A percentile compares a stretch with the other conserved stretches of the same genome.
Evolutionary conservation across 2,329 filamentous ascomycete species (phyloP).

Genomic region (Tympanopsis confertula): DNA sequence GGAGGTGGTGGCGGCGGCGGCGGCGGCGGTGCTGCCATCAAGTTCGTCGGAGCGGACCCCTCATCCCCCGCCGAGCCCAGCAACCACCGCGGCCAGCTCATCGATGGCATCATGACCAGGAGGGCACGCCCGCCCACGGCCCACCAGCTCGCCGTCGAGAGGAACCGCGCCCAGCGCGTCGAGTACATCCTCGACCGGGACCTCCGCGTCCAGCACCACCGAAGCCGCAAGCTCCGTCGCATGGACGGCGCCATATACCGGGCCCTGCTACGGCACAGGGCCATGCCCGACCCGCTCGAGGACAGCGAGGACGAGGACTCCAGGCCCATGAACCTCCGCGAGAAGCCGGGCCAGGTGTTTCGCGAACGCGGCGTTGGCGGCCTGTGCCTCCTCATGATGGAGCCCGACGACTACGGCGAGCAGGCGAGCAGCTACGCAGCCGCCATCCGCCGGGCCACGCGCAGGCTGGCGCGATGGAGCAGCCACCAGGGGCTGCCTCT

Average conservation of each 20-base stretch:
- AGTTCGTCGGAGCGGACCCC: constrained; percentile 47
- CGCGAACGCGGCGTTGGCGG: constrained; percentile 50
- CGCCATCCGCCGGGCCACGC: constrained; percentile 48
- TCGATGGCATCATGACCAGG: constrained; percentile 42
- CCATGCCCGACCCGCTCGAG: constrained; percentile 40
- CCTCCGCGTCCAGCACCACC: constrained; percentile 53
- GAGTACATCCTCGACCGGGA: constrained; percentile 71
- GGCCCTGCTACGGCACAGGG: constrained; percentile 50
- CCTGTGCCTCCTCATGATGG: constrained; percentile 45
- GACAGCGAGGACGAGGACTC: constrained; percentile 51
- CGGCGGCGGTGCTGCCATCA: constrained; percentile 35
- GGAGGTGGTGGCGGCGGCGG: constrained; percentile 22
- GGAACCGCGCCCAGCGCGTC: constrained; percentile 68
- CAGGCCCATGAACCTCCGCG: constrained; percentile 17
- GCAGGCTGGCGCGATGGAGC: constrained; percentile 63
- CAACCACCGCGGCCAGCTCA: constrained; percentile 32
- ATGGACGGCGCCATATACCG: constrained; percentile 57
- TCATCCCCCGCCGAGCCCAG: constrained; percentile 46
- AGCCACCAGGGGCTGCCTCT: constrained; percentile 28
- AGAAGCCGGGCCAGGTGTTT: constrained; percentile 25
- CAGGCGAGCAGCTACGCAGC: constrained; percentile 57
- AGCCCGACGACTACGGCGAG: constrained; percentile 67
- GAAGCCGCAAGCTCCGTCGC: constrained; percentile 47
- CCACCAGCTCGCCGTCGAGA: constrained; percentile 71
- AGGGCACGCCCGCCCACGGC: constrained; percentile 68